Evolutionary conservation across 2,329 filamentous ascomycete genomes (phyloP).

Genomic region (Aspergillus latus): DNA sequence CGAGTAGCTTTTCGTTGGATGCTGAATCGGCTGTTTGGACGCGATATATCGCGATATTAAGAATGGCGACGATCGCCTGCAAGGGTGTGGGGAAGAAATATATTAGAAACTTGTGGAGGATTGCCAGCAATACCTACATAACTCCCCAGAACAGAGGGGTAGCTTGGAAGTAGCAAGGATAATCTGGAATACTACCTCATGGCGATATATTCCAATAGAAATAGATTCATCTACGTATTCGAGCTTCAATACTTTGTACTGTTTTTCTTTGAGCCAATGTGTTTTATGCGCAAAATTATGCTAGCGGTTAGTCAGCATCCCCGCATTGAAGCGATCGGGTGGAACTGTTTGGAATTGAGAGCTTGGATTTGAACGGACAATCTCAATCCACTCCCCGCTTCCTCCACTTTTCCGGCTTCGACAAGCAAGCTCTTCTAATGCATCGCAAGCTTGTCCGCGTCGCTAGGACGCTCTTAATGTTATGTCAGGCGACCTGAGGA

Average conservation of each 20-base stretch:
- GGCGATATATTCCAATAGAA: too few species aligned
- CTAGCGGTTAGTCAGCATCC: neutral
- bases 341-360: too few species aligned
- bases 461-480: neutral
- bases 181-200: too few species aligned
- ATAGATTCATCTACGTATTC: too few species aligned
- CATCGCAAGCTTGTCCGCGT: neutral
- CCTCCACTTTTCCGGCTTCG: neutral
- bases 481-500: slow-evolving; percentile 7
- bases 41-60: slow-evolving; percentile 46
- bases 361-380: too few species aligned
- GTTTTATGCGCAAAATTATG: neutral
- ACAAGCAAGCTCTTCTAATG: neutral
- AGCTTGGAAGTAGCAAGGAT: too few species aligned
- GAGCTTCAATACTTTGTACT: too few species aligned
- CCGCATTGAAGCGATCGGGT: neutral
- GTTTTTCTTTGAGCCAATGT: too few species aligned
- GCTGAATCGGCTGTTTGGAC: slow-evolving; percentile 45
- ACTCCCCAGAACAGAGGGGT: too few species aligned
- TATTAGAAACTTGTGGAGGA: neutral
- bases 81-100: neutral
- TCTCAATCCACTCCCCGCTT: too few species aligned
- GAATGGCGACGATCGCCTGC: too few species aligned
- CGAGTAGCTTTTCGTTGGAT: slow-evolving; percentile 45
- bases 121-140: too few species aligned